These are phyloP conservation scores for Alternaria dauci DNA, from an alignment of 2,329 filamentous ascomycete species.

Conservation along the genomic window DNA sequence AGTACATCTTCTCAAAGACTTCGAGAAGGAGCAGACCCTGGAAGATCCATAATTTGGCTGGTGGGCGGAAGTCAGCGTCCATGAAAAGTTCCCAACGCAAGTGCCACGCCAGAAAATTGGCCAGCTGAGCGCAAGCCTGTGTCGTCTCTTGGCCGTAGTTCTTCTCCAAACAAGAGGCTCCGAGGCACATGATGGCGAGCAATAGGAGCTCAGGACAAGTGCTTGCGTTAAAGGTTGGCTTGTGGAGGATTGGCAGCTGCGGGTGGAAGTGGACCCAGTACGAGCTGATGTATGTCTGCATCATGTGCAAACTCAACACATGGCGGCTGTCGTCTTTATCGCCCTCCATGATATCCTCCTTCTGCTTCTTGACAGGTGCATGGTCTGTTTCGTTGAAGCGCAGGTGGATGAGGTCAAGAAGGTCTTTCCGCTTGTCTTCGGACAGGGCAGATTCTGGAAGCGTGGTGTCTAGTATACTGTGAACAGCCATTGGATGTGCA, in stretches of 20 bases:
- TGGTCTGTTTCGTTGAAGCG: conserved; percentile 84
- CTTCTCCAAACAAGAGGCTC: conserved; percentile 87
- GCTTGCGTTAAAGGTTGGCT: conserved; percentile 90
- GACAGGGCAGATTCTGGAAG: conserved; percentile 82
- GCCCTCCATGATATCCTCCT: conserved; percentile 80
- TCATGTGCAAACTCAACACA: conserved; percentile 86
- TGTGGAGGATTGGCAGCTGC: conserved; percentile 92
- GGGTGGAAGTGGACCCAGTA: conserved; percentile 97
- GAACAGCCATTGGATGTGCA: conserved; percentile 89
- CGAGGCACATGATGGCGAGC: conserved; percentile 89
- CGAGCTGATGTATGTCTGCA: conserved; percentile 87
- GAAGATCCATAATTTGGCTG: conserved; percentile 95
- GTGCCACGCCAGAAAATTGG: conserved; percentile 91
- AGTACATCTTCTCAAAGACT: conserved; percentile 98
- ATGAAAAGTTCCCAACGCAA: conserved; percentile 97
- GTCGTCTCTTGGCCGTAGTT: conserved; percentile 77
- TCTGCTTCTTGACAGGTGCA: conserved; percentile 75
- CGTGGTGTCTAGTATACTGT: conserved; percentile 81
- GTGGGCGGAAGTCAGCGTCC: conserved; percentile 86
- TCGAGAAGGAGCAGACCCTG: conserved; percentile 89
- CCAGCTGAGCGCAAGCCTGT: conserved; percentile 79
- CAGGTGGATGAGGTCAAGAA: conserved; percentile 81
- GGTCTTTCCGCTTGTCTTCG: conserved; percentile 83
- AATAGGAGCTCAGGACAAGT: conserved; percentile 85
- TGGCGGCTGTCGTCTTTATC: conserved; percentile 71